Conservation (phyloP, 2,329 filamentous ascomycete species). For the Scytalidium sp. region DNA sequence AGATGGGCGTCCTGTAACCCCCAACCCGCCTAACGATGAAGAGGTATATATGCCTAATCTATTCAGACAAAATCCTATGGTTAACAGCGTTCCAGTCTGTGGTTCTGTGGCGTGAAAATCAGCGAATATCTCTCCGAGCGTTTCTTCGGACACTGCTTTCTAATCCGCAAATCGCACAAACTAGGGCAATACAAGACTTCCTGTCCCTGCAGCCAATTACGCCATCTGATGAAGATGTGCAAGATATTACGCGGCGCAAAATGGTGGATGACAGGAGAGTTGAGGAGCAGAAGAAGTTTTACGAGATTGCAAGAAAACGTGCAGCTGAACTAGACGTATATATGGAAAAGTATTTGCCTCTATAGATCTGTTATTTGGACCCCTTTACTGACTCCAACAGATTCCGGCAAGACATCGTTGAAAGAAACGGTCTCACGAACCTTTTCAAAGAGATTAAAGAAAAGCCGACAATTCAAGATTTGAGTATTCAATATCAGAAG, state of each 20-base stretch:
- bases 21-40: slow-evolving; percentile 2
- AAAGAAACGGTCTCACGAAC: slow-evolving; percentile 80
- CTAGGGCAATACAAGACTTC: slow-evolving; percentile 82
- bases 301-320: slow-evolving; percentile 87
- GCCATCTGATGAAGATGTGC: slow-evolving; percentile 76
- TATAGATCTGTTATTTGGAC: not conserved
- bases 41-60: slow-evolving; percentile 11
- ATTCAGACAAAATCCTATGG: slow-evolving; percentile 1
- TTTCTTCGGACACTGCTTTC: slow-evolving; percentile 85
- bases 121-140: slow-evolving; percentile 86
- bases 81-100: slow-evolving; percentile 39
- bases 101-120: slow-evolving; percentile 78
- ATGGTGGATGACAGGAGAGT: slow-evolving; percentile 82
- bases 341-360: slow-evolving; percentile 77
- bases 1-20: slow-evolving; percentile 32
- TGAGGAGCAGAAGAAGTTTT: slow-evolving; percentile 91
- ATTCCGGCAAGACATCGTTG: slow-evolving; percentile 65
- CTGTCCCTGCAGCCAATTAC: slow-evolving; percentile 69
- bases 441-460: slow-evolving; percentile 91
- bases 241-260: slow-evolving; percentile 78
- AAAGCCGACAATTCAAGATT: slow-evolving; percentile 80
- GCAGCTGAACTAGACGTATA: slow-evolving; percentile 94
- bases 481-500: slow-evolving; percentile 95
- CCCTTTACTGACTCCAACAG: slow-evolving; percentile 30
- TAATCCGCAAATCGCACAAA: slow-evolving; percentile 79